Percentiles rank a stretch among this genome's conserved stretches.
These are phyloP conservation scores for Metrosideros polymorpha DNA, from an alignment of 441 rosid genomes.

Conservation along the genomic window DNA sequence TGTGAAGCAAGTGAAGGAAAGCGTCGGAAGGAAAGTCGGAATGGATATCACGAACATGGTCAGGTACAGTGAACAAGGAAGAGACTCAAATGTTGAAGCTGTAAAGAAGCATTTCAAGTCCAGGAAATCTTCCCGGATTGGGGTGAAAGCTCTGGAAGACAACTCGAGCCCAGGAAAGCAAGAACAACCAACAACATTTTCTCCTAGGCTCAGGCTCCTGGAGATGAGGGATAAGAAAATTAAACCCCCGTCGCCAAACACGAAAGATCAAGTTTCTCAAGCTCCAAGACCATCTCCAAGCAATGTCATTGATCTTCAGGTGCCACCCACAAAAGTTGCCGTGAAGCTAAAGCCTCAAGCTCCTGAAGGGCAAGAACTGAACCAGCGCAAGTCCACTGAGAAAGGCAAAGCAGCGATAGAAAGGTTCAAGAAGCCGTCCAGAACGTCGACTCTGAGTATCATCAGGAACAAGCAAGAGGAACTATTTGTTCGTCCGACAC, in stretches of 20 bases:
- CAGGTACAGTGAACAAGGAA: constrained; percentile 27
- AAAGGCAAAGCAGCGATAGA: neutral
- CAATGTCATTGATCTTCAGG: neutral
- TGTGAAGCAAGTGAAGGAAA: constrained; percentile 62
- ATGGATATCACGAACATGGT: constrained; percentile 66
- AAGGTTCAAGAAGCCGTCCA: constrained; percentile 3
- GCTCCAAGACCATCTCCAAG: neutral
- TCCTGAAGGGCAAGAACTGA: neutral
- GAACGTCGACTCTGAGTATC: neutral
- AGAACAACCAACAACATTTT: constrained; percentile 24
- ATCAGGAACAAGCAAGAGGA: constrained; percentile 3
- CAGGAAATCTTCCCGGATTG: constrained; percentile 23
- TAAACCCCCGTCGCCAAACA: neutral
- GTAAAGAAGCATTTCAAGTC: constrained; percentile 17
- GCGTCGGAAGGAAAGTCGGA: constrained; percentile 47
- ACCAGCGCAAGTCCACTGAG: neutral
- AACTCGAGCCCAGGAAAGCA: constrained; percentile 27
- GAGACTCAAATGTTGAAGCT: constrained; percentile 19
- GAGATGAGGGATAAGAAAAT: constrained; percentile 27
- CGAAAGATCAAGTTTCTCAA: neutral
- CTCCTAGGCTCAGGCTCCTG: constrained; percentile 42
- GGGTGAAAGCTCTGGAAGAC: constrained; percentile 3
- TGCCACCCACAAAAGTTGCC: neutral
- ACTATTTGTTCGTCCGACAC: neutral
- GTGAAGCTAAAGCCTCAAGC: neutral